Conservation (phyloP, 805 yeast species). For the Clavispora asparagi region DNA sequence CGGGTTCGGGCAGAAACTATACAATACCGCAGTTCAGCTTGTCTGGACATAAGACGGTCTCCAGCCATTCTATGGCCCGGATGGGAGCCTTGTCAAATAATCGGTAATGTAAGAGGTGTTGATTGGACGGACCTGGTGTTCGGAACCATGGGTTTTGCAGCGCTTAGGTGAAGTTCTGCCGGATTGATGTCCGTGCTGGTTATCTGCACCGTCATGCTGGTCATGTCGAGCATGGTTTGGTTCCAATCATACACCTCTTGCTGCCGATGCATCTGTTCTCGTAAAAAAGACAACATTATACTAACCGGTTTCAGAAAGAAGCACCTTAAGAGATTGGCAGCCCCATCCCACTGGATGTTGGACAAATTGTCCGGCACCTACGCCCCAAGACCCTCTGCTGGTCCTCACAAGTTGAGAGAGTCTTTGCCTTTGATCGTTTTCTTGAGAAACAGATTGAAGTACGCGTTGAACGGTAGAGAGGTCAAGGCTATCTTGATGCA, state of each 20-base stretch:
- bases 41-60: constrained; percentile 14
- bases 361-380: constrained; percentile 99
- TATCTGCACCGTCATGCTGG: too few relatives aligned
- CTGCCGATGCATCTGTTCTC: neutral
- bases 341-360: constrained; percentile 99
- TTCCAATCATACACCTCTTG: neutral
- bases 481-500: constrained; percentile 97
- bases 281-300: constrained; percentile 5
- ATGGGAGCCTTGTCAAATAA: constrained; percentile 49
- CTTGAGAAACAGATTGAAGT: constrained; percentile 97
- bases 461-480: constrained; percentile 98
- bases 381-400: constrained; percentile 99
- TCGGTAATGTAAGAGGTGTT: constrained; percentile 12
- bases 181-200: neutral
- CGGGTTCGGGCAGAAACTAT: neutral
- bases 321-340: constrained; percentile 99
- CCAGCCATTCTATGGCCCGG: constrained; percentile 27
- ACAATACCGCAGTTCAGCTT: constrained; percentile 4
- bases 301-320: constrained; percentile 66
- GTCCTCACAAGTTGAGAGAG: constrained; percentile 99
- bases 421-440: constrained; percentile 95
- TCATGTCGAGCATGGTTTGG: neutral
- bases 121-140: neutral
- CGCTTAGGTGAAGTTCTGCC: neutral
- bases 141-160: neutral